Conservation (phyloP, 1,139 yeast genomes). For the Yamadazyma aaseri region DNA sequence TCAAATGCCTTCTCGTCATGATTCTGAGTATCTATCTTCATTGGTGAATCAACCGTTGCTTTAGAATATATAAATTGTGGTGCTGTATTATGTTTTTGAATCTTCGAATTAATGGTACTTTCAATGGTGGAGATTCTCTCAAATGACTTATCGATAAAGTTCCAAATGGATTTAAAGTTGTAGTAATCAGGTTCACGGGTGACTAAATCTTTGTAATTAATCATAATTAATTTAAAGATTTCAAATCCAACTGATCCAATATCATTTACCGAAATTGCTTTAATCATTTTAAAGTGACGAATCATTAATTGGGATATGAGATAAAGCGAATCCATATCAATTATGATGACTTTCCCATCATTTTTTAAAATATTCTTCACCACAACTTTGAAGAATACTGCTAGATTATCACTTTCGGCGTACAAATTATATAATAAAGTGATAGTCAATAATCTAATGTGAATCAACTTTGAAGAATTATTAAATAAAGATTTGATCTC, state of each 20-base stretch:
- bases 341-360: slow-evolving; percentile 42
- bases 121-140: slow-evolving; percentile 19
- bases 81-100: slow-evolving; percentile 9
- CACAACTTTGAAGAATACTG: slow-evolving; percentile 44
- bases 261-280: slow-evolving; percentile 32
- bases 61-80: slow-evolving; percentile 21
- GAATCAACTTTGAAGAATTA: slow-evolving; percentile 37
- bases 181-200: slow-evolving; percentile 34
- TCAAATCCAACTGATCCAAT: slow-evolving; percentile 34
- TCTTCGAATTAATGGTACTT: slow-evolving; percentile 4
- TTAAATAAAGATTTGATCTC: slow-evolving; percentile 33
- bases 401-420: slow-evolving; percentile 32
- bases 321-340: slow-evolving; percentile 42
- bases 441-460: slow-evolving; percentile 33
- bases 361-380: slow-evolving; percentile 37
- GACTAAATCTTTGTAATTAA: slow-evolving; percentile 35
- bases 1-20: slow-evolving; percentile 19
- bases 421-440: slow-evolving; percentile 34
- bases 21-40: slow-evolving; percentile 28
- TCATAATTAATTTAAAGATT: slow-evolving; percentile 32
- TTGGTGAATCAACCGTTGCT: slow-evolving; percentile 36
- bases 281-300: slow-evolving; percentile 38
- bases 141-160: slow-evolving; percentile 31
- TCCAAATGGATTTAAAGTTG: slow-evolving; percentile 37
- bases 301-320: slow-evolving; percentile 34